Conservation (phyloP, 164 flowering plant genomes). For the Amborella trichopoda region DNA sequence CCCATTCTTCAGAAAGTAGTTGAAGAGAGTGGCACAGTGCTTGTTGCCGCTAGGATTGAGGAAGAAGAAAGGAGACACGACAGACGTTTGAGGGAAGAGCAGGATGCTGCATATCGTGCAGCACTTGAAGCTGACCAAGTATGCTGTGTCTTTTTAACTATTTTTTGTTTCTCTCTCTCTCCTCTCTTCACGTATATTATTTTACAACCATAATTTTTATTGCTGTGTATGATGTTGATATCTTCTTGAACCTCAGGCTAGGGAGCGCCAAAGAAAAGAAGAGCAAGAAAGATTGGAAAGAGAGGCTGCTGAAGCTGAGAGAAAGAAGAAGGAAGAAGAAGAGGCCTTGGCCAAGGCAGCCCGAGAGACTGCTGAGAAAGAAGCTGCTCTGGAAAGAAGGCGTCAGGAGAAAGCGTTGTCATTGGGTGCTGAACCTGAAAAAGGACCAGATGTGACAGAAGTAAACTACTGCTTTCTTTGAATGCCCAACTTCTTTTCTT, state of each 20-base stretch:
- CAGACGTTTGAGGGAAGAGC: constrained; percentile 85
- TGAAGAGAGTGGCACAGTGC: constrained; percentile 85
- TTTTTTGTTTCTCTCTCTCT: background rate
- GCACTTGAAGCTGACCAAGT: constrained; percentile 99
- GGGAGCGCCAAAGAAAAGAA: constrained; percentile 84
- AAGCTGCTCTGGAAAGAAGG: constrained; percentile 63
- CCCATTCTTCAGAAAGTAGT: constrained; percentile 63
- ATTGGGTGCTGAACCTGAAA: constrained; percentile 85
- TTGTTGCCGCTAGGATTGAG: constrained; percentile 77
- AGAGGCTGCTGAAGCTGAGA: constrained; percentile 96
- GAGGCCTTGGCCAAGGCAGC: constrained; percentile 81
- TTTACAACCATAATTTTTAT: background rate
- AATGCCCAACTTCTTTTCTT: too few species aligned
- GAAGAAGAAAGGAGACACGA: constrained; percentile 91
- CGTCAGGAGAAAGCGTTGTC: constrained; percentile 75
- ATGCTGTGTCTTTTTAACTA: constrained; percentile 8
- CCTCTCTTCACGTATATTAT: background rate
- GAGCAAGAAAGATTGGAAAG: constrained; percentile 78
- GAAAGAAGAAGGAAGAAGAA: constrained; percentile 79
- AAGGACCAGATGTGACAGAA: constrained; percentile 85
- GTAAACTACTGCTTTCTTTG: too few species aligned
- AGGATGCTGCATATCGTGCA: constrained; percentile 94
- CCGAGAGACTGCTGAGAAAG: constrained; percentile 85
- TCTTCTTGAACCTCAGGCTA: constrained; percentile 38
- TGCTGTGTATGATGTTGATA: background rate